Evolutionary conservation across 768 basidiomycete species (phyloP).

Genomic region (Kwoniella botswanensis): DNA sequence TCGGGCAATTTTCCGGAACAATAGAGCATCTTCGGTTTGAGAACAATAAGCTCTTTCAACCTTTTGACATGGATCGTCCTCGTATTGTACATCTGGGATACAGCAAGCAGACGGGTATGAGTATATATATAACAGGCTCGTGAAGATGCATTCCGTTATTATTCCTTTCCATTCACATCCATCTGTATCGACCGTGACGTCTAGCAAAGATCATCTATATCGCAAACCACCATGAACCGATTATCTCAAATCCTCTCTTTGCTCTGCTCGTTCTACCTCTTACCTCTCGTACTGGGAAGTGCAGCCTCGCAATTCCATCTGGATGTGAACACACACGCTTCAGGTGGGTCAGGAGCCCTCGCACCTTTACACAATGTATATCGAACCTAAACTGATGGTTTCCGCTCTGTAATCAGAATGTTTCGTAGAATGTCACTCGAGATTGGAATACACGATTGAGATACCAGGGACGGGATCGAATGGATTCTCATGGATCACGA

Average conservation of each 20-base stretch:
- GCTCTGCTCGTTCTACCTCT: not conserved
- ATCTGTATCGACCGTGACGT: not conserved
- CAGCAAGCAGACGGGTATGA: not conserved
- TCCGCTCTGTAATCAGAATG: conserved; percentile 2
- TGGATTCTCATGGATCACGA: conserved; percentile 15
- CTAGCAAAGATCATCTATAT: not conserved
- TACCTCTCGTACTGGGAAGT: conserved; percentile 13
- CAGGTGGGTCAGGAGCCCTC: conserved; percentile 11
- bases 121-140: not conserved
- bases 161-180: not conserved
- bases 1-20: conserved; percentile 4
- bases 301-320: conserved; percentile 20
- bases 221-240: not conserved
- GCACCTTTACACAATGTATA: not conserved
- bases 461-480: conserved; percentile 14
- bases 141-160: not conserved
- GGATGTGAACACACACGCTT: conserved; percentile 5
- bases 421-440: conserved; percentile 15
- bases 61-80: not conserved
- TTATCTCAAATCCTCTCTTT: not conserved
- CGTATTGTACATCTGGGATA: not conserved
- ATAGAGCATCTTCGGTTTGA: not conserved
- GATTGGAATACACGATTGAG: conserved; percentile 10
- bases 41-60: conserved; percentile 10
- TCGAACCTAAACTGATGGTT: not conserved